Percentiles rank a stretch among this genome's conserved stretches.
Conservation (phyloP, 208 protist genomes). For the Wallacemonas sp. region DNA sequence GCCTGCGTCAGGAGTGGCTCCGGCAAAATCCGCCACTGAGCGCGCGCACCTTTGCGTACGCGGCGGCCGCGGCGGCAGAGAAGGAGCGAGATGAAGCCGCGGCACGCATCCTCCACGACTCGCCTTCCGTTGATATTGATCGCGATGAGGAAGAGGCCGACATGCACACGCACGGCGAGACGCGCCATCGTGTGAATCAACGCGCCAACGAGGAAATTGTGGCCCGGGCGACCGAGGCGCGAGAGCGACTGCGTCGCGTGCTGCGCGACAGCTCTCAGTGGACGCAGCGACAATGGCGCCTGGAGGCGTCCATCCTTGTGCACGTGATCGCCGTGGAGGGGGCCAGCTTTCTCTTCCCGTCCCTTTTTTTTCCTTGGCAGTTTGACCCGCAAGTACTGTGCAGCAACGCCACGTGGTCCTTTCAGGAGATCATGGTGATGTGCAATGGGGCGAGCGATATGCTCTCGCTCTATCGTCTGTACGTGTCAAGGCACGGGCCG, state of each 20-base stretch:
- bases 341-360: constrained; percentile 4
- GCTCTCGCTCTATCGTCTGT: not conserved
- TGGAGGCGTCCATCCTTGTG: not conserved
- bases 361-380: not conserved
- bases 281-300: not conserved
- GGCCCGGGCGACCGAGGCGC: not conserved
- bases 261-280: not conserved
- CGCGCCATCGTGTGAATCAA: not conserved
- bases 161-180: not conserved
- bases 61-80: too few relatives aligned
- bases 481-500: not conserved
- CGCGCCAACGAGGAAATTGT: not conserved
- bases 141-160: not conserved
- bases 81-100: not conserved
- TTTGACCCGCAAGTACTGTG: not conserved
- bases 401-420: not conserved
- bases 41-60: too few relatives aligned
- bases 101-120: not conserved
- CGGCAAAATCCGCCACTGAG: too few relatives aligned
- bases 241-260: not conserved
- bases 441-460: not conserved
- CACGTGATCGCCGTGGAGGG: constrained; percentile 9
- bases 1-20: too few relatives aligned
- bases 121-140: not conserved
- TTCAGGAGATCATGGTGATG: not conserved